Base-by-base conservation (phyloP, 2,329 filamentous ascomycete species). In the Berkeleyomyces basicola region DNA sequence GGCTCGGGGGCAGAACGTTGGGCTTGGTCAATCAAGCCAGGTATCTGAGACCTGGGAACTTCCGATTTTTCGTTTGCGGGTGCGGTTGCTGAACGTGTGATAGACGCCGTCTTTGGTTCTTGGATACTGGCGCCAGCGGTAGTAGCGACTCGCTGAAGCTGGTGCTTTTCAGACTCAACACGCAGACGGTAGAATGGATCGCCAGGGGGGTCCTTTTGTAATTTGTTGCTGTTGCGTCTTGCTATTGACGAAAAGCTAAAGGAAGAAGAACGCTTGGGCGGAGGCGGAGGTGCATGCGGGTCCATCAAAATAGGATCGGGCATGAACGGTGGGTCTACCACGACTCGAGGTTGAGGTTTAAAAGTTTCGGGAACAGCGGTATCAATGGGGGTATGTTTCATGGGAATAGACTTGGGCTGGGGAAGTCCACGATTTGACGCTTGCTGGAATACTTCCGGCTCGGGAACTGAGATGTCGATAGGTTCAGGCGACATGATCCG, bases 141-240 rank as follows among this genome's bases (percentile, higher is more conserved):
- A 37, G 57, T 46, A 36, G 47, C 63, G 3, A 60, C 61, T 16
- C 63, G 55, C 31, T 63, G 58, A 5, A 59, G 43, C 39, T 65
- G 61, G 42, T 68, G 72, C 40, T 72, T 73, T 61, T 78, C 77
- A 2, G 74, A 73, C 39, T 78, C 76, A n/a, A 69, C 70, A 43
- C 76, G 73, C 33, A 70, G 70, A 59, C 70, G 72, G 66, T 75
- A 74, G 74, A 76, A 77, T 1, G 74, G 71, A 58, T 83, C 79
- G n/a, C 71, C 74, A 1, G 81, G 79, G 0, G 79, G 81, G 1
- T 81, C 77, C 65, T 84, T 84, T 68, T 74, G 78, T 43, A 83
- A 71, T 68, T 81, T 84, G 66, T 82, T 82, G 67, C 80, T 84
- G n/a, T 74, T 77, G 62, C 72, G 79, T 59, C 79, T 76, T 7